Base-by-base conservation (phyloP, 495 filamentous ascomycete genomes). In the Hamigera avellanea region DNA sequence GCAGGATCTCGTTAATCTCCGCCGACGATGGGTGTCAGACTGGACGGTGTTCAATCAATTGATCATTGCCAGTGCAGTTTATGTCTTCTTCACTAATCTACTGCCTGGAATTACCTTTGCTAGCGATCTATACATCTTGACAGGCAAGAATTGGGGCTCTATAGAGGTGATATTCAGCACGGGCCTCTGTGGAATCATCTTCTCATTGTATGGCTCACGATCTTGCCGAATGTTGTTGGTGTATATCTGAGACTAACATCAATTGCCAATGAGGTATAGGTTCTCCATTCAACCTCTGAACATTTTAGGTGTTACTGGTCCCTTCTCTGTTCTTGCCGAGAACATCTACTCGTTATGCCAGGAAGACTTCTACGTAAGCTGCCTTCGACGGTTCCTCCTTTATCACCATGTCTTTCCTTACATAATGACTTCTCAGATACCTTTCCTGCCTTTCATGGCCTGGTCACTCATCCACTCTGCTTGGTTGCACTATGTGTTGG, bases 51-150 rank as follows among this genome's bases (percentile, higher is more conserved):
- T 84, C 59, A 83, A 83, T 45, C 80, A 84, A 45, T 56, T 81
- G 35, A 59, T 84, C 8, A 62, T 85, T 42, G 80, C 80, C 8
- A 78, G 73, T 31, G 77, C 80, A 1, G 75, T 85, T 13, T 83
- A 79, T 55, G 70, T 85, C 15, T 84, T 83, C 53, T 85, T 85
- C 42, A 83, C 78, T 12, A 85, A 84, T 52, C 59, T 85, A 1
- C 60, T 85, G 3, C 80, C 80, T 0, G 78, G 80, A 2, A 82
- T 84, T 45, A 83, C 80, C 0, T 85, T 83, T 54, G 78, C 76
- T 0, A 77, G 70, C 45, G 80, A 84, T 48, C 51, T 83, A 23
- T 80, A 81, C 45, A 72, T 75, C 0, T 53, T 77, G 40, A 83
- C 80, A 0, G 77, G 79, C 17, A 56, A 69, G 45, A 78, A 64